These are phyloP conservation scores for Boletellus ananiceps DNA, from an alignment of 768 basidiomycete species.

Conservation along the genomic window DNA sequence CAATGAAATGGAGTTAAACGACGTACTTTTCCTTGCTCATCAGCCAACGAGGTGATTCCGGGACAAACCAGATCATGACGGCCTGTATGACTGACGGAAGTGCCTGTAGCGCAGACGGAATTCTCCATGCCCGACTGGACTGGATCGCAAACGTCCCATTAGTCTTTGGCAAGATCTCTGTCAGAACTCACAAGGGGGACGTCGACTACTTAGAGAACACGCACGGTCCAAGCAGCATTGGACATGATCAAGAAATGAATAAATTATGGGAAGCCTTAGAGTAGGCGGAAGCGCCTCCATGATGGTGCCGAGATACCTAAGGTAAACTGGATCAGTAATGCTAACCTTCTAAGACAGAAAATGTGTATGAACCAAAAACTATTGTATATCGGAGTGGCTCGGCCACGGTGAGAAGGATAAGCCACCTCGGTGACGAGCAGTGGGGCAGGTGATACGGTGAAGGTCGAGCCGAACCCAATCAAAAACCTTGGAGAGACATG, in stretches of 20 bases:
- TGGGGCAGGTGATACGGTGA: conserved; percentile 42
- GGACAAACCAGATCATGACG: conserved; percentile 26
- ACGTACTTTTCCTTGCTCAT: conserved; percentile 32
- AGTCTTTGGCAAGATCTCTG: conserved; percentile 1
- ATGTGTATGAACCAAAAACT: conserved; percentile 35
- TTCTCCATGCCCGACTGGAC: conserved; percentile 17
- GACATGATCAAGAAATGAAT: background rate
- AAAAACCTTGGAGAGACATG: conserved; percentile 19
- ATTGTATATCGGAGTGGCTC: conserved; percentile 42
- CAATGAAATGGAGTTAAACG: too few species aligned
- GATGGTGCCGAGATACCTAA: conserved; percentile 33
- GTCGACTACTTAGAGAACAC: background rate
- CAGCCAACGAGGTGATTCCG: conserved; percentile 39
- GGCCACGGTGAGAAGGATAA: conserved; percentile 45
- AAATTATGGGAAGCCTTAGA: too few species aligned
- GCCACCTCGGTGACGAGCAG: conserved; percentile 49
- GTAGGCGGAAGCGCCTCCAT: conserved; percentile 18
- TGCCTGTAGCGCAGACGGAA: conserved; percentile 14
- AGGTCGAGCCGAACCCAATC: conserved; percentile 42
- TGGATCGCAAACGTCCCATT: conserved; percentile 14
- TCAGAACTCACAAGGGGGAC: background rate
- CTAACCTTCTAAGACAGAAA: background rate
- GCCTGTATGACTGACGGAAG: conserved; percentile 12
- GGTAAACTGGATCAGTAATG: background rate
- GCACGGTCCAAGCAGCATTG: conserved; percentile 61